phyloP scores from a whole-genome alignment of 1,139 yeast species.

The Yamadazyma pseudoaaseri region DNA sequence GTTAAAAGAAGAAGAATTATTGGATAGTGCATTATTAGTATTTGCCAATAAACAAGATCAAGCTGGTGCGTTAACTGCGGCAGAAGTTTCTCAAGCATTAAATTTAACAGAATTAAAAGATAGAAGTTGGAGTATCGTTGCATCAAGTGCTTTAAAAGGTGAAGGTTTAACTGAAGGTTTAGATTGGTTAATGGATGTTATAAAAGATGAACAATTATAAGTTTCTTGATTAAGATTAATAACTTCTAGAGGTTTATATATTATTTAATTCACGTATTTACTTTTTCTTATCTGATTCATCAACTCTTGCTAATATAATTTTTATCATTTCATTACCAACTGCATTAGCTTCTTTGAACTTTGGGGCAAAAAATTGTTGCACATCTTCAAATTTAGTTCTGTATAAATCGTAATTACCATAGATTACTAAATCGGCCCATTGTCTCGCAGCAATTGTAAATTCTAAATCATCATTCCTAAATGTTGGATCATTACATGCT shows the following conservation, averaged over 20 bases:
- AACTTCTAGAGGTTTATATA: too few species aligned
- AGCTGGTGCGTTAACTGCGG: constrained; percentile 91
- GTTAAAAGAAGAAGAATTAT: constrained; percentile 90
- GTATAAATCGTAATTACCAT: constrained; percentile 76
- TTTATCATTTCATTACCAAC: constrained; percentile 96
- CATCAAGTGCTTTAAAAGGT: constrained; percentile 93
- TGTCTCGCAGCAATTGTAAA: constrained; percentile 77
- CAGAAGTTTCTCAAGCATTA: constrained; percentile 88
- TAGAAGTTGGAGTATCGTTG: constrained; percentile 97
- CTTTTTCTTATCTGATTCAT: constrained; percentile 30
- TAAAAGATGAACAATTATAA: constrained; percentile 82
- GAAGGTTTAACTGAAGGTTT: constrained; percentile 95
- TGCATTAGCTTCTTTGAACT: constrained; percentile 83
- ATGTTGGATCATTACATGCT: constrained; percentile 63
- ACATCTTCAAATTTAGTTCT: constrained; percentile 71
- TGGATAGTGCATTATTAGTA: constrained; percentile 86
- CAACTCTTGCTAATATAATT: constrained; percentile 63
- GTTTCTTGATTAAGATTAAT: too few species aligned
- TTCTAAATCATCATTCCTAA: constrained; percentile 83
- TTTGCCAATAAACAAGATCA: constrained; percentile 98
- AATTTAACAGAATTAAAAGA: constrained; percentile 87
- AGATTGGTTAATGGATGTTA: constrained; percentile 96
- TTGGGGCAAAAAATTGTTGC: constrained; percentile 78
- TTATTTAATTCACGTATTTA: background rate
- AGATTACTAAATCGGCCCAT: constrained; percentile 82